Percentiles rank a stretch among this genome's conserved stretches.
Conservation (phyloP, 2,329 filamentous ascomycete genomes). For the Pyrenochaeta sp. region DNA sequence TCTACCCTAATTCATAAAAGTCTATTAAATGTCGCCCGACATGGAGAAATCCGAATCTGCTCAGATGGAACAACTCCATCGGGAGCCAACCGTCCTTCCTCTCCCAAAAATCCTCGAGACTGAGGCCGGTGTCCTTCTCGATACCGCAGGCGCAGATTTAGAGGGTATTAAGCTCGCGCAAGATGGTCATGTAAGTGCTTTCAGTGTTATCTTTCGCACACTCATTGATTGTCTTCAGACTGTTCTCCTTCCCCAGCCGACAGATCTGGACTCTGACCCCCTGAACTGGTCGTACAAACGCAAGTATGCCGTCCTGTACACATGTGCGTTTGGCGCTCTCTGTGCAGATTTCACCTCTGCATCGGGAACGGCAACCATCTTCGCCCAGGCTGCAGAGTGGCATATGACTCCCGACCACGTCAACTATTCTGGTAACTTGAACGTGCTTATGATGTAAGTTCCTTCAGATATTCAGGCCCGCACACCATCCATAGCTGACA, state of each 20-base stretch:
- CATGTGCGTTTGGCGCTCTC: slow-evolving; percentile 21
- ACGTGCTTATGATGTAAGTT: slow-evolving; percentile 12
- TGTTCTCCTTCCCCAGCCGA: background rate
- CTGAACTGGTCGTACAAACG: slow-evolving; percentile 42
- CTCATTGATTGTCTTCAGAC: background rate
- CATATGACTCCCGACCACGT: slow-evolving; percentile 5
- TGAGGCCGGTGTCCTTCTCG: background rate
- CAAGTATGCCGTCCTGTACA: slow-evolving; percentile 31
- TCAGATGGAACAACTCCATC: too few relatives aligned
- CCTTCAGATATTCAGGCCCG: too few relatives aligned
- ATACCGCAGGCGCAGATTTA: background rate
- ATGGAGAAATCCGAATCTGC: too few relatives aligned
- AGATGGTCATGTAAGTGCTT: slow-evolving; percentile 1
- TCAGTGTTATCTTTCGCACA: background rate
- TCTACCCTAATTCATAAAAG: too few relatives aligned
- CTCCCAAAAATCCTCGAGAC: too few relatives aligned
- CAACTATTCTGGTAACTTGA: slow-evolving; percentile 3
- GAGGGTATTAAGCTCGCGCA: background rate
- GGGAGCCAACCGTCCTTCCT: too few relatives aligned
- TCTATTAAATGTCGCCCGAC: too few relatives aligned
- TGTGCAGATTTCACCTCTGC: slow-evolving; percentile 25
- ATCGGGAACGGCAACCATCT: slow-evolving; percentile 21
- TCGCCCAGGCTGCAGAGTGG: slow-evolving; percentile 12
- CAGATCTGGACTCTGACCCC: background rate
- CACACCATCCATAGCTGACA: background rate